Evolutionary conservation across 2,329 filamentous ascomycete genomes (phyloP), one percentile per base, ranked within the genome.

Genomic region (Dothistroma septosporum): DNA sequence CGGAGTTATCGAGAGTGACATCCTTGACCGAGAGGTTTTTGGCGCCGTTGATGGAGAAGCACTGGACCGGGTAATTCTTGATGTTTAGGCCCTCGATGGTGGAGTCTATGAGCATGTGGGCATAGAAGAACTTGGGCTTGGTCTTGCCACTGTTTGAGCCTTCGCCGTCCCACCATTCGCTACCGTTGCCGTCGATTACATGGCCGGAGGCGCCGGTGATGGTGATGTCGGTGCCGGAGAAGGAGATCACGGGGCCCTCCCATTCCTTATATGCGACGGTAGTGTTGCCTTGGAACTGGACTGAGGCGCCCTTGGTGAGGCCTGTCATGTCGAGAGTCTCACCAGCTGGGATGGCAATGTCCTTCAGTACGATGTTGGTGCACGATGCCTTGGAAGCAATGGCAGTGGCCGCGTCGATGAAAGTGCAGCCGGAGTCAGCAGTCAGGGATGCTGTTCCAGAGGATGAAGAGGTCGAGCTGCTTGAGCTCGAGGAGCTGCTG

Each of bases 231-330:
- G 74, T 82, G 46, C 87, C 87, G 1, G 82, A 82, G 63, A 89
- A 77, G 31, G 80, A 80, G 67, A 90, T 79, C 14, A 90, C 77
- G 49, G 87, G 87, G 0, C 87, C 87, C 1, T 73, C 72, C 87
- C 86, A 89, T 68, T 87, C 82, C 64, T 83, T 77, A 75, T 87
- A 88, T 21, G 79, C 86, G 69, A 87, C 90, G 57, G 82, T 85
- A n/a, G 87, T 89, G 14, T 78, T 83, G 48, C 87, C 87, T 60
- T 83, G 73, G 74, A 89, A 89, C 74, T 78, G 53, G 12, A 80
- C 77, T 7, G 71, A 75, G 2, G 78, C 74, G 1, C 78, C 77
- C 9, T 70, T 68, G 61, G 75, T 69, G 19, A 80, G 72, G 11
- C 73, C 73, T 10, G 73, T 71, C 16, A 81, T 70, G 57, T 79